These are phyloP conservation scores for Exserohilum rostratum DNA, from an alignment of 2,329 filamentous ascomycete genomes.

Conservation along the genomic window DNA sequence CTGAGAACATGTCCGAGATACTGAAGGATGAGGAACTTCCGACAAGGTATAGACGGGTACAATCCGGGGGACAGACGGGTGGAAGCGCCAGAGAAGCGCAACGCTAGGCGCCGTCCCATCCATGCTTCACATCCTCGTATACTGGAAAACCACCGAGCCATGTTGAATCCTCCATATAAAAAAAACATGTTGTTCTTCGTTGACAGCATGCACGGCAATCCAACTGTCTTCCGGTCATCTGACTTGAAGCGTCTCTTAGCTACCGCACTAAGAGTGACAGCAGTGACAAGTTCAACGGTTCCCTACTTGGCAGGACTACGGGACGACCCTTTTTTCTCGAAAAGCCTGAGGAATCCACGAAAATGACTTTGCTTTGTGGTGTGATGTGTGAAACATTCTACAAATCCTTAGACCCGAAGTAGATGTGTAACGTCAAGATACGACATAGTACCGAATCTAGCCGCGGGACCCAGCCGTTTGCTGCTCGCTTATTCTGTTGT, in stretches of 20 bases:
- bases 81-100: slow-evolving; percentile 30
- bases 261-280: neutral
- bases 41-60: slow-evolving; percentile 21
- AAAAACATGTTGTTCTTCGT: neutral
- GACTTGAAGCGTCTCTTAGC: neutral
- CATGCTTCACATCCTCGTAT: slow-evolving; percentile 10
- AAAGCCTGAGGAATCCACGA: neutral
- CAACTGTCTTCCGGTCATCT: neutral
- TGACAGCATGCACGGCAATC: neutral
- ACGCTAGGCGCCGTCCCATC: slow-evolving; percentile 22
- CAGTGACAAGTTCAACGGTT: neutral
- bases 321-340: neutral
- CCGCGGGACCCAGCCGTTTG: slow-evolving; percentile 8
- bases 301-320: neutral
- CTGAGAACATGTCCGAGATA: slow-evolving; percentile 19
- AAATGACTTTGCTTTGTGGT: neutral
- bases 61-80: slow-evolving; percentile 35
- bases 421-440: slow-evolving; percentile 20
- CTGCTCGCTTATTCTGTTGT: neutral
- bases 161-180: neutral
- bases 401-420: neutral
- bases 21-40: slow-evolving; percentile 20
- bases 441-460: slow-evolving; percentile 6
- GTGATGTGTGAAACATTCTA: neutral
- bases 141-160: slow-evolving; percentile 16